Evolutionary conservation across 768 basidiomycete species (phyloP), one percentile per base, ranked within the genome.

Genomic region (Pleurotus ostreatus): DNA sequence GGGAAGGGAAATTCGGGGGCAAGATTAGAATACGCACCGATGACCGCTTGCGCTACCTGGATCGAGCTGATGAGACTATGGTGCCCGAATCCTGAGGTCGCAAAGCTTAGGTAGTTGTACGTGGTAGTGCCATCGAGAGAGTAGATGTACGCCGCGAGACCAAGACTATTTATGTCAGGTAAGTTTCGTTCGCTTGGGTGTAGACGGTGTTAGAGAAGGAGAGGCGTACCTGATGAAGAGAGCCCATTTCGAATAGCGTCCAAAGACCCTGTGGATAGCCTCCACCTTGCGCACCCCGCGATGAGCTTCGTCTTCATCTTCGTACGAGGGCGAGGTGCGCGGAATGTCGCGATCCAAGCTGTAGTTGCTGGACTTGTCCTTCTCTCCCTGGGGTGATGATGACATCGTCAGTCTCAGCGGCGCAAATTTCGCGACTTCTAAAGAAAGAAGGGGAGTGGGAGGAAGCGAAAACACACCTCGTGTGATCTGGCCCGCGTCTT

Each of bases 111-210:
- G 67, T 88, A 90, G 53, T 76, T 78, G 61, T 73, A 85, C 1
- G 88, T 90, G 5, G 88, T 90, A 15, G 80, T 78, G 18, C 80
- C 75, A 58, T 90, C 89, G 26, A 92, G 75, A 0, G 88, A 88
- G 67, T 90, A 92, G 56, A 89, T 84, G 66, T 89, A 92, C 1
- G 87, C 81, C 0, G 86, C 85, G 0, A 88, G 78, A 12, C 76
- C 87, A 56, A 90, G 68, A 52, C 84, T 77, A 47, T 43, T 40
- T 56, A 49, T 3, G 55, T 30, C 9, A 37, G 5, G 30, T 44
- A 48, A 40, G 45, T 2, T 43, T 26, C 5, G 2, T 4, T 25
- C 46, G 9, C 51, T 46, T 13, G 41, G 57, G 26, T 9, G 39
- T 7, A 46, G 15, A 22, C 26, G 46, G 25, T 43, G 9, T 30